Evolutionary conservation across 805 yeast species (phyloP).

Genomic region (Candida ovalis): DNA sequence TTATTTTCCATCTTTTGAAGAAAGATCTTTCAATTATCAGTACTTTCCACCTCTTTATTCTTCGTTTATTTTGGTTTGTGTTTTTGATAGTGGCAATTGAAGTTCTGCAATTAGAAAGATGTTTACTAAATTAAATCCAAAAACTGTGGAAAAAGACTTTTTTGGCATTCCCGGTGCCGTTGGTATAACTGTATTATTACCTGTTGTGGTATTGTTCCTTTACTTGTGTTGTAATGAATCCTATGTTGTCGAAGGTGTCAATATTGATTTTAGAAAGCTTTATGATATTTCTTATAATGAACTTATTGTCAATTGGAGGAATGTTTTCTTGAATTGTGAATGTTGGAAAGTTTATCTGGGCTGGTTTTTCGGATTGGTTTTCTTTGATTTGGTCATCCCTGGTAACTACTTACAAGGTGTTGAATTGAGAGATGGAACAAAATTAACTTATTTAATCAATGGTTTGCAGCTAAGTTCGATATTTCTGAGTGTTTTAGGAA

Average conservation of each 20-base stretch:
- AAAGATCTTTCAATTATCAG: not conserved
- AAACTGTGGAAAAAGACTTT: slow-evolving; percentile 69
- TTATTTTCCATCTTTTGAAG: not conserved
- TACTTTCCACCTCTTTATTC: not conserved
- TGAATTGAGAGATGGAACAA: slow-evolving; percentile 69
- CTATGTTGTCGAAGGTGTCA: slow-evolving; percentile 48
- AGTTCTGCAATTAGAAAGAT: not conserved
- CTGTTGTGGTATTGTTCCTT: slow-evolving; percentile 55
- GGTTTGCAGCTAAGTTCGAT: slow-evolving; percentile 56
- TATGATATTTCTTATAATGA: slow-evolving; percentile 11
- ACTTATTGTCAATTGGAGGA: slow-evolving; percentile 19
- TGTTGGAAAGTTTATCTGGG: slow-evolving; percentile 62
- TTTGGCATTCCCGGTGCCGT: slow-evolving; percentile 74
- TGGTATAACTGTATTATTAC: slow-evolving; percentile 62
- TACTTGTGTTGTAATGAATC: slow-evolving; percentile 59
- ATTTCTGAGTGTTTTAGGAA: slow-evolving; percentile 36
- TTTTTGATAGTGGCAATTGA: too few species aligned
- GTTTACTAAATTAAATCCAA: slow-evolving; percentile 52
- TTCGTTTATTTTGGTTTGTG: not conserved
- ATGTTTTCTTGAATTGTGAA: slow-evolving; percentile 37
- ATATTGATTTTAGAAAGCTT: slow-evolving; percentile 39
- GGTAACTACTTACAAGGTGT: slow-evolving; percentile 76
- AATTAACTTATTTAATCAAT: slow-evolving; percentile 72
- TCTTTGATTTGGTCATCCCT: slow-evolving; percentile 63
- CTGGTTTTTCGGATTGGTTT: slow-evolving; percentile 70